Evolutionary conservation across 768 basidiomycete species (phyloP).

Genomic region (Naganishia randhawae): DNA sequence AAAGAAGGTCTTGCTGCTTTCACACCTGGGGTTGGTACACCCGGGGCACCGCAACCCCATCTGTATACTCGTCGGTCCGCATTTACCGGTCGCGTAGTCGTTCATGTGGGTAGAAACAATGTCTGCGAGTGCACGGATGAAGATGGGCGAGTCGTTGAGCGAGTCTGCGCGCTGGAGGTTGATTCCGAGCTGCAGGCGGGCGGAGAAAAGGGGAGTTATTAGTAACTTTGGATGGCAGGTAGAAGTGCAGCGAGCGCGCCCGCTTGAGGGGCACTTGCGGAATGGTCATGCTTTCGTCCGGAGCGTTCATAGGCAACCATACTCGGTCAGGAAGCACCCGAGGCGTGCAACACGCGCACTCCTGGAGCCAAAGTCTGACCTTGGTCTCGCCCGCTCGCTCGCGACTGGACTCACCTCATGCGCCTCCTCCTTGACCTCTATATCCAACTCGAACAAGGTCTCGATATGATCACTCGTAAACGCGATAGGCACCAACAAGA

Average conservation of each 20-base stretch:
- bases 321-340: no score
- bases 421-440: constrained; percentile 89
- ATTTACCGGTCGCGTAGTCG: constrained; percentile 59
- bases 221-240: no score
- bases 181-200: constrained; percentile 69
- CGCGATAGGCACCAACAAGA: constrained; percentile 84
- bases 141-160: constrained; percentile 91
- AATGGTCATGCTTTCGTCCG: no score
- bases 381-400: no score
- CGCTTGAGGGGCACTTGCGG: no score
- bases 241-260: neutral
- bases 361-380: no score
- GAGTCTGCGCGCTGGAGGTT: constrained; percentile 84
- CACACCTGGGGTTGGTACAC: constrained; percentile 84
- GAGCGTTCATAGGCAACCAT: no score
- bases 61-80: constrained; percentile 69
- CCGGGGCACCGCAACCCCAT: constrained; percentile 86
- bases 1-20: constrained; percentile 84
- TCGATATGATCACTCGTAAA: constrained; percentile 99
- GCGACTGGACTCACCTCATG: constrained; percentile 63
- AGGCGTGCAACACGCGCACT: no score
- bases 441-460: constrained; percentile 91
- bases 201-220: no score
- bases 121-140: constrained; percentile 90
- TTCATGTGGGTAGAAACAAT: constrained; percentile 75